Evolutionary conservation across 768 basidiomycete species (phyloP), one percentile per base, ranked within the genome.

Genomic region (Amanita molliuscula): DNA sequence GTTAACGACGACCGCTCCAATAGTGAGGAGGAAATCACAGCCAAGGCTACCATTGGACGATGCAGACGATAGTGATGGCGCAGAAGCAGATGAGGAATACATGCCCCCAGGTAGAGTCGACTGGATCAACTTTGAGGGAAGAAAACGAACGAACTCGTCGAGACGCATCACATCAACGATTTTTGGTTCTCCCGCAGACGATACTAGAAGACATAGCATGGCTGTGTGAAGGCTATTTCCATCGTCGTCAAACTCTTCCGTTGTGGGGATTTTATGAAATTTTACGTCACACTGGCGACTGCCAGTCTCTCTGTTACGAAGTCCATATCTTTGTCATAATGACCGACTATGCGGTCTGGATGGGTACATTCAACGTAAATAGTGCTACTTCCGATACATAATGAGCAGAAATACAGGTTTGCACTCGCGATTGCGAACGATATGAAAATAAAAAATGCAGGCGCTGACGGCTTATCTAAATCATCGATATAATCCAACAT

Each of bases 21-120:
- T 68, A 36, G 58, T 74, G 48, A 76, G 69, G 58, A 70, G 73
- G 54, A 78, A 77, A 56, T 78, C 77, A 3, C 70, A 75, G 31
- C 71, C 74, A 13, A 47, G 53, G 20, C 28, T 61, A 16, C 52
- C 65, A 5, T 65, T 68, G 1, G 71, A 74, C 28, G 74, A 77
- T 1, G 78, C 79, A 3, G 77, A 70, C 23, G 72, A 73, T 3
- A 81, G 84, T 49, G 84, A 82, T 31, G 82, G 80, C 1, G 76
- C 72, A n/a, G 77, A 86, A 55, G 84, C 82, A 3, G 85, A 87
- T 59, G 82, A 72, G 16, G 84, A 86, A 62, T 81, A 71, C 50
- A 65, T 73, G 15, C 67, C 62, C 35, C 55, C 58, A 33, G 58
- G 59, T 48, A 58, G 52, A 35, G 55, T 52, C 18, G 58, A 64